These are phyloP conservation scores for Cadophora malorum DNA, from an alignment of 2,329 filamentous ascomycete species.

Conservation along the genomic window DNA sequence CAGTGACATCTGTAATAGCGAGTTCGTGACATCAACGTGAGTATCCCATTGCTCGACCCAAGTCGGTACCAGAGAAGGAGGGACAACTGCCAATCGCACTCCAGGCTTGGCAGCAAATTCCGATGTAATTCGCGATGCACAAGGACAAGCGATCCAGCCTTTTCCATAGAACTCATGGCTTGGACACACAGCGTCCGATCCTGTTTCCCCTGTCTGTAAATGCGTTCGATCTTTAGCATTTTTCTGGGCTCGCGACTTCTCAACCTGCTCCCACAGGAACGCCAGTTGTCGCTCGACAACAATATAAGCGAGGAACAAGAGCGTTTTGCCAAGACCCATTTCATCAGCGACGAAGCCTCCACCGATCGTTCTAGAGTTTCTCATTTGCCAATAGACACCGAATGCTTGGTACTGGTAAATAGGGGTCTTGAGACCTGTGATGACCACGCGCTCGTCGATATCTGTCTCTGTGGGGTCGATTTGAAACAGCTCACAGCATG, in stretches of 20 bases:
- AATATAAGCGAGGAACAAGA: conserved; percentile 56
- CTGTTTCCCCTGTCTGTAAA: conserved; percentile 5
- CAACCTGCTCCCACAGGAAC: conserved; percentile 29
- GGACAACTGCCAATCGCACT: conserved; percentile 33
- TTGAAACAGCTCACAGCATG: conserved; percentile 34
- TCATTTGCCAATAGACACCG: conserved; percentile 37
- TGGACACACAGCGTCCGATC: conserved; percentile 21
- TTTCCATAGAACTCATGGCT: not conserved
- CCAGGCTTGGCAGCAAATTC: conserved; percentile 27
- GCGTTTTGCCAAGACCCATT: conserved; percentile 63
- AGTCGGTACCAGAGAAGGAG: conserved; percentile 25
- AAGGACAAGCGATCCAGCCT: conserved; percentile 37
- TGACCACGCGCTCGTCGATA: conserved; percentile 23
- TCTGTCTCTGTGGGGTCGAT: conserved; percentile 25
- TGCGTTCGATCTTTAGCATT: conserved; percentile 17
- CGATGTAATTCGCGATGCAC: conserved; percentile 24
- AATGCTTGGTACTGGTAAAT: conserved; percentile 38
- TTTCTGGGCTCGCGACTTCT: not conserved
- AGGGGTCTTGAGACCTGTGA: conserved; percentile 32
- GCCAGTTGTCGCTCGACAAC: conserved; percentile 36
- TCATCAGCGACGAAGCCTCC: conserved; percentile 65
- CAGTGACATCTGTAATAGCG: conserved; percentile 27
- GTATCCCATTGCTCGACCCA: conserved; percentile 34
- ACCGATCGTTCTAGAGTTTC: conserved; percentile 55
- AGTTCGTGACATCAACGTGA: conserved; percentile 28